These are phyloP conservation scores for Dillenia suffruticosa DNA, from an alignment of 164 flowering plant species.

Conservation along the genomic window DNA sequence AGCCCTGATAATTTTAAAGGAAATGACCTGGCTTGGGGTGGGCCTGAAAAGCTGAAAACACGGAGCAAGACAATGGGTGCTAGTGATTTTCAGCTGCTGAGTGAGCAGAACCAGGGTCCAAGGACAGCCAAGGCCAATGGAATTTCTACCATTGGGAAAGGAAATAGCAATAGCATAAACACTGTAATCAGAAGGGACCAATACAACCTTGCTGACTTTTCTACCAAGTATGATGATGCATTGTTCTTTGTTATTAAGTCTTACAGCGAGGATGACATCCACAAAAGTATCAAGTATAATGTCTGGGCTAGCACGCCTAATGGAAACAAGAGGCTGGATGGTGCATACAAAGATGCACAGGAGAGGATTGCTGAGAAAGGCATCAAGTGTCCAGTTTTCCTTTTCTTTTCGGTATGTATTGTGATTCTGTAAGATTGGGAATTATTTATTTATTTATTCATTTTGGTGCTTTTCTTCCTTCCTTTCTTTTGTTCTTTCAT, in stretches of 20 bases:
- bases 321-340: slow-evolving; percentile 74
- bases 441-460: background rate
- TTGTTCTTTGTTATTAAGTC: slow-evolving; percentile 77
- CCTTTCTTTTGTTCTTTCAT: too few species aligned
- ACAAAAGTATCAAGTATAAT: slow-evolving; percentile 76
- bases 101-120: slow-evolving; percentile 57
- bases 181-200: slow-evolving; percentile 36
- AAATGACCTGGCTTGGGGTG: slow-evolving; percentile 29
- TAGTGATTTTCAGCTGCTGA: slow-evolving; percentile 27
- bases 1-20: slow-evolving; percentile 24
- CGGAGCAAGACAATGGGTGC: slow-evolving; percentile 29
- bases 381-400: slow-evolving; percentile 58
- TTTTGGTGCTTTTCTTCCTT: too few species aligned
- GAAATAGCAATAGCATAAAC: slow-evolving; percentile 13
- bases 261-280: slow-evolving; percentile 81
- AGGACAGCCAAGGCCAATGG: slow-evolving; percentile 31
- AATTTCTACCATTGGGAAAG: slow-evolving; percentile 14
- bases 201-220: slow-evolving; percentile 53
- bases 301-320: slow-evolving; percentile 86
- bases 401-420: slow-evolving; percentile 67
- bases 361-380: slow-evolving; percentile 28
- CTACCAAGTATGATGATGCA: slow-evolving; percentile 51
- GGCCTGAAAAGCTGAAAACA: slow-evolving; percentile 35
- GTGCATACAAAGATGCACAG: slow-evolving; percentile 62
- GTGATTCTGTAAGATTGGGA: background rate